A percentile compares a stretch with the other conserved stretches of the same genome.
Conservation (phyloP, 2,329 filamentous ascomycete genomes). For the Pseudodiploospora longispora region DNA sequence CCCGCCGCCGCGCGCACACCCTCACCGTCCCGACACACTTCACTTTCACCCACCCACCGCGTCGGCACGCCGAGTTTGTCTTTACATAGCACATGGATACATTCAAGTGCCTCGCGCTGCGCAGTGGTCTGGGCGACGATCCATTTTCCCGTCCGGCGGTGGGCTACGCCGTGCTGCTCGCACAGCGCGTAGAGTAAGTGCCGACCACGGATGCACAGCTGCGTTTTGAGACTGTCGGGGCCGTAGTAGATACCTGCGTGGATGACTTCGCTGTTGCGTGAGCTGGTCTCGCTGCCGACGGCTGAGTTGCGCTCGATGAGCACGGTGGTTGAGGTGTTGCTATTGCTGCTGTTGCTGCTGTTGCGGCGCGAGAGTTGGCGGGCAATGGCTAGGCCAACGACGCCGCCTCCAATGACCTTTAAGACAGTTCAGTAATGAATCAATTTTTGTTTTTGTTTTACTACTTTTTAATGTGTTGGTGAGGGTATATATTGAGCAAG, state of each 20-base stretch:
- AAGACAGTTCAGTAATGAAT: neutral
- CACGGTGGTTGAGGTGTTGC: slow-evolving; percentile 46
- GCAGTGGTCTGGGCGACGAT: slow-evolving; percentile 75
- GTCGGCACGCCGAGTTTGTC: slow-evolving; percentile 53
- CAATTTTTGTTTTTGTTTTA: slow-evolving; percentile 3
- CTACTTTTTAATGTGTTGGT: no score
- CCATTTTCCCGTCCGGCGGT: slow-evolving; percentile 82
- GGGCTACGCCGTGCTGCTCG: slow-evolving; percentile 54
- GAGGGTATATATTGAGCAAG: neutral
- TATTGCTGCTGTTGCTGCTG: slow-evolving; percentile 31
- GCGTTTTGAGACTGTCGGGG: slow-evolving; percentile 65
- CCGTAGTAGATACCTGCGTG: slow-evolving; percentile 94
- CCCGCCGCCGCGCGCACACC: slow-evolving; percentile 64
- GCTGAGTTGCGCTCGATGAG: slow-evolving; percentile 71
- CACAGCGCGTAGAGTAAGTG: slow-evolving; percentile 75
- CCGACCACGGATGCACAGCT: slow-evolving; percentile 71
- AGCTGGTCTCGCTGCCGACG: slow-evolving; percentile 78
- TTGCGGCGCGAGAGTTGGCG: slow-evolving; percentile 59
- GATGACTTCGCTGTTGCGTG: slow-evolving; percentile 91
- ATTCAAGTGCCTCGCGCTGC: slow-evolving; percentile 57
- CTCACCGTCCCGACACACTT: slow-evolving; percentile 62
- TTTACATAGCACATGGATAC: slow-evolving; percentile 38
- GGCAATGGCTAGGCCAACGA: slow-evolving; percentile 75
- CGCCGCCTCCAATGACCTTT: slow-evolving; percentile 50
- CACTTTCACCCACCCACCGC: slow-evolving; percentile 55